A percentile compares a stretch with the other conserved stretches of the same genome.
Evolutionary conservation across 2,329 filamentous ascomycete species (phyloP).

Genomic region (Seiridium unicorne): DNA sequence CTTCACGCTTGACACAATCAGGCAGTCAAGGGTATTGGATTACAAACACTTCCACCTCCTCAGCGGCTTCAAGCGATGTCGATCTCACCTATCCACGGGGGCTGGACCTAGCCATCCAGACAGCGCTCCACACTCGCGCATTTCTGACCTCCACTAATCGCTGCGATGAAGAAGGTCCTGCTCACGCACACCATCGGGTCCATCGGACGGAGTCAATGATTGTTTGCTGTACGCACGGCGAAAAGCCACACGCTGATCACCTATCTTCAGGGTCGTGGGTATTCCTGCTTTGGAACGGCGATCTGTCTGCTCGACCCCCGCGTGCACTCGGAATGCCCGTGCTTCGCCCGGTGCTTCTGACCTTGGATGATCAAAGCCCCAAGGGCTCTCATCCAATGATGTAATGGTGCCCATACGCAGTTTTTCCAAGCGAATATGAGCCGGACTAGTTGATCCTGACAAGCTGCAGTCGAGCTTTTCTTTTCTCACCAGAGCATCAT

Average conservation of each 20-base stretch:
- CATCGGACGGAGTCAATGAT: not conserved
- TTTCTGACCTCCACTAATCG: not conserved
- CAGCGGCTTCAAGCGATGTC: not conserved
- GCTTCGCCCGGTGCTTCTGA: not conserved
- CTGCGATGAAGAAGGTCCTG: not conserved
- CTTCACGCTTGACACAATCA: not conserved
- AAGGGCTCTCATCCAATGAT: constrained; percentile 1
- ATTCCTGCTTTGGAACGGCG: too few relatives aligned
- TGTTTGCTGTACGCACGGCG: too few relatives aligned
- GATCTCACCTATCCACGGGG: not conserved
- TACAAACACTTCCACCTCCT: not conserved
- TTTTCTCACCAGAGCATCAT: too few relatives aligned
- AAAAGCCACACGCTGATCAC: not conserved
- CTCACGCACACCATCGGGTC: not conserved
- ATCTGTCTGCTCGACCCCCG: not conserved
- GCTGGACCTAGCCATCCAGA: not conserved
- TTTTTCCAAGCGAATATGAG: too few relatives aligned
- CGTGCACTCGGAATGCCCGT: too few relatives aligned
- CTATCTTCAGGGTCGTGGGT: not conserved
- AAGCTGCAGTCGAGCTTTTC: too few relatives aligned
- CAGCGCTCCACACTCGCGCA: too few relatives aligned
- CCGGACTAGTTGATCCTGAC: too few relatives aligned
- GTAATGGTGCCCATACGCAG: not conserved
- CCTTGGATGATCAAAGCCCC: not conserved
- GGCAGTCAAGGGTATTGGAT: not conserved